phyloP scores from a whole-genome alignment of 495 filamentous ascomycete species.

The Penicillium verhagenii region DNA sequence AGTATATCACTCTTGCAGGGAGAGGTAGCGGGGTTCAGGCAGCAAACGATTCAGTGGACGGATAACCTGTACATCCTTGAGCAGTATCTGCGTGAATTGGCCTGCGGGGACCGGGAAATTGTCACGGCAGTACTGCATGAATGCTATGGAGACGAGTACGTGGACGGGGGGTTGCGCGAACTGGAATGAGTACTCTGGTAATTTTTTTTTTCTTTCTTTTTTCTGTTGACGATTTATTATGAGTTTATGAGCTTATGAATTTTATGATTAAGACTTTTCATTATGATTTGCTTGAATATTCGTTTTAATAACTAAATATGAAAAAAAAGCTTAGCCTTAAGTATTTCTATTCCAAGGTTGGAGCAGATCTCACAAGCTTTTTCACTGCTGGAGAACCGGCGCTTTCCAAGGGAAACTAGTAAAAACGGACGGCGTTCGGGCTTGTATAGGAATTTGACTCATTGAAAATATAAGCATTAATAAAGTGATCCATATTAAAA shows the following conservation, averaged over 20 bases:
- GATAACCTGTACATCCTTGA: conserved; percentile 68
- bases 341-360: background rate
- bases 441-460: too few relatives aligned
- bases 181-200: conserved; percentile 12
- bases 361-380: background rate
- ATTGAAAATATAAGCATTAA: background rate
- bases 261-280: too few relatives aligned
- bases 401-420: too few relatives aligned
- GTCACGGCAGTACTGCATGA: conserved; percentile 51
- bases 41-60: conserved; percentile 53
- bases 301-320: background rate
- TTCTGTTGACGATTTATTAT: too few relatives aligned
- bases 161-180: conserved; percentile 60
- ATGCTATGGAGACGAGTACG: conserved; percentile 63
- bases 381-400: background rate
- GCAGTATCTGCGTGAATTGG: conserved; percentile 52
- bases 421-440: too few relatives aligned
- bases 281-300: too few relatives aligned
- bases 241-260: too few relatives aligned
- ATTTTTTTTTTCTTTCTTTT: background rate
- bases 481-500: background rate
- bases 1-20: conserved; percentile 51
- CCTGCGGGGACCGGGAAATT: conserved; percentile 51
- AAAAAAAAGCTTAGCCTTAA: background rate
- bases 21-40: conserved; percentile 47